Evolutionary conservation across 2,329 filamentous ascomycete species (phyloP).

Genomic region (Aspergillus ochraceoroseus): DNA sequence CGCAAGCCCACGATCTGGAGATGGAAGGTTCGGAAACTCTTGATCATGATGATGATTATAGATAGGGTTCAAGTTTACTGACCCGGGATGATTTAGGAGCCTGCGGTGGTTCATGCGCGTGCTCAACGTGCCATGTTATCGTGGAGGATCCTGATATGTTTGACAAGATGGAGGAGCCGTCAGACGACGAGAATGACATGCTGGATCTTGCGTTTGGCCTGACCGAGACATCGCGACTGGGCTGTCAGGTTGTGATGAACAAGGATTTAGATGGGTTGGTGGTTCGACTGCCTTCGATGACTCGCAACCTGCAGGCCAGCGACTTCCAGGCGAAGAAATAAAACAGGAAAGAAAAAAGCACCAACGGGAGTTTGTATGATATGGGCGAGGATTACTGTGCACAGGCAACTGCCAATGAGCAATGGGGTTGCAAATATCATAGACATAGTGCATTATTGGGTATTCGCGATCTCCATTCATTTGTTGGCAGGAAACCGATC

Average conservation of each 20-base stretch:
- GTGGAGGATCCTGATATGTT: slow-evolving; percentile 68
- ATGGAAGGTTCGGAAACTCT: slow-evolving; percentile 69
- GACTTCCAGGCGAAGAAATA: slow-evolving; percentile 63
- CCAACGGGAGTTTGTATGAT: slow-evolving; percentile 9
- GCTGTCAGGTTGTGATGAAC: slow-evolving; percentile 87
- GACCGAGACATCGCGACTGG: slow-evolving; percentile 76
- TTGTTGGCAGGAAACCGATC: slow-evolving; percentile 17
- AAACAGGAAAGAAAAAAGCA: neutral
- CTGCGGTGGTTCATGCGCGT: slow-evolving; percentile 89
- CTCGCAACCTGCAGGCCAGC: slow-evolving; percentile 88
- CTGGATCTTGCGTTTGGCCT: slow-evolving; percentile 84
- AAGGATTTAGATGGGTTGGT: slow-evolving; percentile 82
- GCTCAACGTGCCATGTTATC: slow-evolving; percentile 89
- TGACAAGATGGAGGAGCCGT: slow-evolving; percentile 71
- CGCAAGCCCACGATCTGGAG: slow-evolving; percentile 88
- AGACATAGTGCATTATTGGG: slow-evolving; percentile 26
- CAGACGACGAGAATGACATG: slow-evolving; percentile 84
- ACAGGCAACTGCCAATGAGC: no score
- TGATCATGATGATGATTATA: neutral
- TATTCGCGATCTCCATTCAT: slow-evolving; percentile 27
- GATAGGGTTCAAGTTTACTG: no score
- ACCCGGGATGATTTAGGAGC: slow-evolving; percentile 53
- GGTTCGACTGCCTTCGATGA: slow-evolving; percentile 86
- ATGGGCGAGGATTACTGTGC: slow-evolving; percentile 13
- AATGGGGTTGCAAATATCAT: slow-evolving; percentile 6